Percentiles rank a stretch among this genome's conserved stretches.
phyloP scores from a whole-genome alignment of 2,329 filamentous ascomycete genomes.

The Penicillium sclerotiorum region DNA sequence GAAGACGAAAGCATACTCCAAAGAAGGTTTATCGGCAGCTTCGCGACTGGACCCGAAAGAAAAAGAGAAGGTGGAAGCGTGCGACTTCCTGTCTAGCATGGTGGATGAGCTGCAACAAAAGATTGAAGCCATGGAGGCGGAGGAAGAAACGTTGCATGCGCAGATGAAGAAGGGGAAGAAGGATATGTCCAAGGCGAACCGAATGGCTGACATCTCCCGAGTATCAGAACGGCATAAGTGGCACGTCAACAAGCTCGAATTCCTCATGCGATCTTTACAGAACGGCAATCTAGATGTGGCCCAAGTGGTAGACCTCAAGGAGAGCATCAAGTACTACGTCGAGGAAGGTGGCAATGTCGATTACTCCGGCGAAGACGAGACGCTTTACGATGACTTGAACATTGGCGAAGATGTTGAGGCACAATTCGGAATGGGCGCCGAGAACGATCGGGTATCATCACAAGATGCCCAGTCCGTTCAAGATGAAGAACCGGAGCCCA shows the following conservation, averaged over 20 bases:
- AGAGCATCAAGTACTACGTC: constrained; percentile 93
- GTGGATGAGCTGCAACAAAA: constrained; percentile 93
- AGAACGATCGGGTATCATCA: constrained; percentile 87
- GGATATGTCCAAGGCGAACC: constrained; percentile 78
- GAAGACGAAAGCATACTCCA: constrained; percentile 99
- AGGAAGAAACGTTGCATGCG: constrained; percentile 81
- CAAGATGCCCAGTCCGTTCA: constrained; percentile 92
- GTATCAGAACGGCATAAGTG: constrained; percentile 92
- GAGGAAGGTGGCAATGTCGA: constrained; percentile 85
- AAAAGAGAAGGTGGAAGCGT: constrained; percentile 85
- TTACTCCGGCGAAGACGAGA: constrained; percentile 85
- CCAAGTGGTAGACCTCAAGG: constrained; percentile 84
- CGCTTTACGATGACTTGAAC: constrained; percentile 91
- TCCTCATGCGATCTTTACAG: constrained; percentile 85
- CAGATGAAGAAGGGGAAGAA: constrained; percentile 95
- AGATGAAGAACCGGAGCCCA: constrained; percentile 73
- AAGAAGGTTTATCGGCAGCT: constrained; percentile 90
- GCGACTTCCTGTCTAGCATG: constrained; percentile 82
- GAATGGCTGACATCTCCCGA: constrained; percentile 81
- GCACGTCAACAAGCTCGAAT: constrained; percentile 90
- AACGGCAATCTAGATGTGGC: constrained; percentile 89
- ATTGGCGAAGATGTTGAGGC: constrained; percentile 85
- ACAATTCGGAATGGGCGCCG: constrained; percentile 75
- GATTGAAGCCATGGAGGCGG: constrained; percentile 89
- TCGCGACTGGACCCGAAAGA: constrained; percentile 97